Conservation (phyloP, 495 filamentous ascomycete genomes). For the Trypethelium eluteriae region DNA sequence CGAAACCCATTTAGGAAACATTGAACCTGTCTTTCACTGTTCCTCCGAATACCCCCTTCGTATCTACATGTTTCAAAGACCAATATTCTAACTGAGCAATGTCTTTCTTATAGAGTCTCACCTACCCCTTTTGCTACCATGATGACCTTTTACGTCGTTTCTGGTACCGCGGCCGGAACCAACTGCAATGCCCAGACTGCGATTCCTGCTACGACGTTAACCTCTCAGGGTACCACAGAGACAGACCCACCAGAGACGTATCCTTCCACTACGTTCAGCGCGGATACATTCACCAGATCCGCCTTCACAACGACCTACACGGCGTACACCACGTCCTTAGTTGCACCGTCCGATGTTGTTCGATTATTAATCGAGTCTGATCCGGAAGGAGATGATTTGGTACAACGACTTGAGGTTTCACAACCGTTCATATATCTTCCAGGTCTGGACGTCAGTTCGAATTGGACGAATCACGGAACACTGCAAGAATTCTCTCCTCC, state of each 20-base stretch:
- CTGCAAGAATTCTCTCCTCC: slow-evolving; percentile 2
- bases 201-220: background rate
- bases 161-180: background rate
- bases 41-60: background rate
- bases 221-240: background rate
- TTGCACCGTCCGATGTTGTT: background rate
- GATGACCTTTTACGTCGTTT: background rate
- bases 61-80: background rate
- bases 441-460: background rate
- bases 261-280: background rate
- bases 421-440: slow-evolving; percentile 4
- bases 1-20: background rate
- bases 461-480: background rate
- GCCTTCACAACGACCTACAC: background rate
- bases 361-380: background rate
- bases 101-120: background rate
- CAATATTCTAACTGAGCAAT: background rate
- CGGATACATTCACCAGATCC: background rate
- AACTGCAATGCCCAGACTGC: background rate
- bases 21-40: background rate
- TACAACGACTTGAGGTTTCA: background rate
- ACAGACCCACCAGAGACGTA: background rate
- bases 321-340: background rate
- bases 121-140: slow-evolving; percentile 1
- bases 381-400: background rate